Evolutionary conservation across 495 filamentous ascomycete genomes (phyloP).

Genomic region (Elaphomyces granulatus): DNA sequence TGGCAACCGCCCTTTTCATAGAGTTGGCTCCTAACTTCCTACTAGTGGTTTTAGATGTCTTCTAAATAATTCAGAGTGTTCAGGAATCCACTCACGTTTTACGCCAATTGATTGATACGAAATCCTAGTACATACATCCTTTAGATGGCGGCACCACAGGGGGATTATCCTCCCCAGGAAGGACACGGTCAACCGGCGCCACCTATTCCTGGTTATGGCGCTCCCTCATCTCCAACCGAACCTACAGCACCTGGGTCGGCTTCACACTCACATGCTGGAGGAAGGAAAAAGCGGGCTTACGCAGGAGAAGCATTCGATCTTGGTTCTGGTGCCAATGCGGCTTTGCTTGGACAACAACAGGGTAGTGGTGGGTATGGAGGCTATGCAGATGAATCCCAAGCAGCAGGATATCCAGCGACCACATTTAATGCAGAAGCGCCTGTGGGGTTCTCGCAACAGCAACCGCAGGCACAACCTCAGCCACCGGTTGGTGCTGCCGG

Average conservation of each 20-base stretch:
- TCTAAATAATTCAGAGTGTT: too few relatives aligned
- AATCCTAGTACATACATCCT: too few relatives aligned
- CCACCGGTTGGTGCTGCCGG: conserved; percentile 11
- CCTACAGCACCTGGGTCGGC: conserved; percentile 19
- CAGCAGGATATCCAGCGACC: conserved; percentile 39
- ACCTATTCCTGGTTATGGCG: conserved; percentile 34
- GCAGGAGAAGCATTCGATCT: conserved; percentile 92
- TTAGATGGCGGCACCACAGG: conserved; percentile 48
- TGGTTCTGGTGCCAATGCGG: conserved; percentile 77
- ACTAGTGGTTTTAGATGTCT: too few relatives aligned
- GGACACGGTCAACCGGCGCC: conserved; percentile 34
- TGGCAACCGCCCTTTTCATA: too few relatives aligned
- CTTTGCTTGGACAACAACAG: conserved; percentile 40
- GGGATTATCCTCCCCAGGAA: conserved; percentile 46
- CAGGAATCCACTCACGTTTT: too few relatives aligned
- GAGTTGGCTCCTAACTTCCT: too few relatives aligned
- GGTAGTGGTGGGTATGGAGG: conserved; percentile 41
- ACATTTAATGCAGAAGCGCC: conserved; percentile 35
- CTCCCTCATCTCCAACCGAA: conserved; percentile 25
- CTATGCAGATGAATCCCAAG: conserved; percentile 38
- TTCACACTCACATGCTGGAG: conserved; percentile 30
- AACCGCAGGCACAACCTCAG: conserved; percentile 15
- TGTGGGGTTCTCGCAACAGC: conserved; percentile 12
- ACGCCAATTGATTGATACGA: too few relatives aligned
- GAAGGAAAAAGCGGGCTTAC: conserved; percentile 81